Evolutionary conservation across 805 yeast genomes (phyloP).

Genomic region (Jamesozyma spencerorum): DNA sequence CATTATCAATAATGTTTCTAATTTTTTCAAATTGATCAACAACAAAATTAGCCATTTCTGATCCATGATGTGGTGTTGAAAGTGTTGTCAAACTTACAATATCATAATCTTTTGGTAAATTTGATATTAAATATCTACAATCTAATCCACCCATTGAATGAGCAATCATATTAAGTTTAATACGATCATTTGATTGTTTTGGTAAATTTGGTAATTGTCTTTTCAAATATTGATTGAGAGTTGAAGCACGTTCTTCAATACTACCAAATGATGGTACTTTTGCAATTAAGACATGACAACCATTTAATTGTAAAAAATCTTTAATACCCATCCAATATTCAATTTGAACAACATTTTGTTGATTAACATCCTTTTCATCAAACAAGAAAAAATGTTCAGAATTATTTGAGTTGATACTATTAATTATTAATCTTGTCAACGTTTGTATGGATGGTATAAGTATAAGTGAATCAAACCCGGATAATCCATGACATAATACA

Average conservation of each 20-base stretch:
- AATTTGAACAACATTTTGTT: slow-evolving; percentile 2
- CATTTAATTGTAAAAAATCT: slow-evolving; percentile 47
- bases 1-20: slow-evolving; percentile 15
- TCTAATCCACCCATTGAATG: slow-evolving; percentile 96
- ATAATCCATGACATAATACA: slow-evolving; percentile 77
- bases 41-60: slow-evolving; percentile 70
- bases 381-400: slow-evolving; percentile 16
- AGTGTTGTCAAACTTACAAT: slow-evolving; percentile 75
- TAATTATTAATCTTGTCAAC: slow-evolving; percentile 18
- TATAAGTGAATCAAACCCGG: slow-evolving; percentile 61
- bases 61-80: slow-evolving; percentile 83
- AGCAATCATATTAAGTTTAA: slow-evolving; percentile 57
- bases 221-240: slow-evolving; percentile 44
- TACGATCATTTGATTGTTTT: slow-evolving; percentile 14
- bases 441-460: slow-evolving; percentile 36
- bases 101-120: slow-evolving; percentile 38
- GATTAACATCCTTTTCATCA: slow-evolving; percentile 15
- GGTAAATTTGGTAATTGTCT: not conserved
- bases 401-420: slow-evolving; percentile 12
- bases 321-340: slow-evolving; percentile 82
- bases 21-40: slow-evolving; percentile 28
- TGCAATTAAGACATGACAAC: slow-evolving; percentile 62
- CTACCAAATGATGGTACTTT: slow-evolving; percentile 77
- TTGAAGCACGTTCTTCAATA: slow-evolving; percentile 57
- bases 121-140: slow-evolving; percentile 62